A percentile compares a stretch with the other conserved stretches of the same genome.
Evolutionary conservation across 139 green algal genomes (phyloP).

Genomic region (Tetraselmis chui): DNA sequence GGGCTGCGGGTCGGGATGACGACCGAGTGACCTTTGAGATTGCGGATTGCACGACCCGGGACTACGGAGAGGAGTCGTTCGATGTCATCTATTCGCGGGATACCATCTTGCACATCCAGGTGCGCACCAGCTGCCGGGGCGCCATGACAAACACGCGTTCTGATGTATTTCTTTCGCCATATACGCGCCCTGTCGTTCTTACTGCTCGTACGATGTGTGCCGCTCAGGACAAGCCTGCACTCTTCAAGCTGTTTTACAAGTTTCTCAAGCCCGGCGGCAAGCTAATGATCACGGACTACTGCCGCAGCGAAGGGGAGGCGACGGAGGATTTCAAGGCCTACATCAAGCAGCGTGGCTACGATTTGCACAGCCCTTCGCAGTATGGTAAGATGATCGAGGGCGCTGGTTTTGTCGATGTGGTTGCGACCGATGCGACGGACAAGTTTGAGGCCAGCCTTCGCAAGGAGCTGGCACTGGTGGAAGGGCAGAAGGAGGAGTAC

Average conservation of each 20-base stretch:
- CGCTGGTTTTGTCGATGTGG: constrained; percentile 55
- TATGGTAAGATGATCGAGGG: constrained; percentile 44
- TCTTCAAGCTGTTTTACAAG: constrained; percentile 52
- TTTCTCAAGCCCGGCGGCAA: constrained; percentile 65
- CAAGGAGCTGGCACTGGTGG: constrained; percentile 2
- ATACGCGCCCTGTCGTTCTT: constrained; percentile 6
- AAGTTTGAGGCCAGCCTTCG: constrained; percentile 5
- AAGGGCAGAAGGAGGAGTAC: constrained; percentile 33
- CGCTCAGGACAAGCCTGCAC: constrained; percentile 56
- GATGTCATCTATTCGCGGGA: constrained; percentile 68
- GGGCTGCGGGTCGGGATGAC: constrained; percentile 23
- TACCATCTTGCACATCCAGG: constrained; percentile 65
- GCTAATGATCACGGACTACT: constrained; percentile 82
- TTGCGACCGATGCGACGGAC: constrained; percentile 38
- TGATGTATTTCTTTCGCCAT: no score
- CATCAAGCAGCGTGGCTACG: constrained; percentile 56
- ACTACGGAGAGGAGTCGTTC: constrained; percentile 41
- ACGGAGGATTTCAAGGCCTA: constrained; percentile 54
- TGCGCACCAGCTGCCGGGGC: no score
- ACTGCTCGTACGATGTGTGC: no score
- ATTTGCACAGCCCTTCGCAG: constrained; percentile 40
- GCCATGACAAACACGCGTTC: no score
- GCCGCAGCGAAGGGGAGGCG: constrained; percentile 23
- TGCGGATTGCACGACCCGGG: constrained; percentile 44
- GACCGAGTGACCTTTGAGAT: constrained; percentile 73